Evolutionary conservation across 2,329 filamentous ascomycete species (phyloP), one percentile per base, ranked within the genome.

Genomic region (Phyllosticta capitalensis): DNA sequence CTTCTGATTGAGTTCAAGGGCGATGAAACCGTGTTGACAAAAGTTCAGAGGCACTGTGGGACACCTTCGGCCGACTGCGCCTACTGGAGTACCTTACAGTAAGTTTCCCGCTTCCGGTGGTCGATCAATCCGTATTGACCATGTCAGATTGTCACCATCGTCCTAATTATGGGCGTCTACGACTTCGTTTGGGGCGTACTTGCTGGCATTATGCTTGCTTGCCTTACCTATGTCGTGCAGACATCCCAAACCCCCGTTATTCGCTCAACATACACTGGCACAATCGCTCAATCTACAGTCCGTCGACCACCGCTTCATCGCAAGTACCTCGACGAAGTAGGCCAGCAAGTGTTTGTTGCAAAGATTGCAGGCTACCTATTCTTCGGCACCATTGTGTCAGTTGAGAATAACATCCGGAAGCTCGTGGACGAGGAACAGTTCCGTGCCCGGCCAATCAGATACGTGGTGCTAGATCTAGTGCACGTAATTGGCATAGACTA

Each of bases 341-440:
- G 92, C 2, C 82, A 84, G 30, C 94, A 99, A 70, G 94, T 95
- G 33, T 88, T 89, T 61, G 86, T 97, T 55, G 88, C 95, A 67
- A 97, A 97, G 72, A 81, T 99, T 17, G 87, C 89, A 0, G 92
- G 94, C 0, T 97, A 92, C 68, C 82, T 99, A n/a, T 99, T 99
- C 78, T 99, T 99, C 66, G 94, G 94, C 17, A 97, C 92, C 2
- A 96, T 99, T 64, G 92, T 96, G 57, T 90, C 90, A 54, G 92
- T 99, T 0, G 94, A 99, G 72, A 88, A 90, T 63, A 88, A 88
- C 64, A 92, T 97, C 62, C 84, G 92, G 21, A 84, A 81, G 3
- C 76, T 97, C 30, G 86, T 97, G 53, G 86, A 92, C 26, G 90
- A 95, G 28, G 86, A 92, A 62, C 82, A 85, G 2, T 97, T 96